Evolutionary conservation across 352 stramenopile genomes (phyloP), one percentile per base, ranked within the genome.

Genomic region (Phytophthora foliorum): DNA sequence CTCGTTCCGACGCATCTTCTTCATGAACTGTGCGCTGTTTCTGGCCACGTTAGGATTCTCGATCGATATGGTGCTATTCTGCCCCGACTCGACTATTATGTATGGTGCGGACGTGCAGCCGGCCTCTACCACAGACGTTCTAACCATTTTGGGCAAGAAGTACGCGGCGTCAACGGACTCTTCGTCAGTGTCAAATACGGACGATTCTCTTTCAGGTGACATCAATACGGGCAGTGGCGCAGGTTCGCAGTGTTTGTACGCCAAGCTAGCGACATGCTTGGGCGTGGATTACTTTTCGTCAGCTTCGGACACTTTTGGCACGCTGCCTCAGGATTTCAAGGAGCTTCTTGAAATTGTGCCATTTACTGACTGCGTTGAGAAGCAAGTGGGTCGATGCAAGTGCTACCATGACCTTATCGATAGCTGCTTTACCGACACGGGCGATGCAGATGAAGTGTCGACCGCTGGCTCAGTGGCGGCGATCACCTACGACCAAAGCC

Each of bases 1-100:
- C 22, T 93, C 86, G 36, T 95, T 94, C 66, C 85, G 86, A 10
- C 88, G 85, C 50, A 93, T 95, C 52, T 94, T 95, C 57, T 80
- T 93, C 24, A 92, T 89, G 74, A 93, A 94, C 63, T 89, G 72
- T 44, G 77, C 84, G 27, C 57, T 95, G 50, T 94, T 95, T 32
- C 51, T 91, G 19, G 81, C 86, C 2, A 79, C 81, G 1, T 50
- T 94, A 9, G 88, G 84, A 0, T 80, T 94, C 54, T 79, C 86
- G 29, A 60, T 95, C 45, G 89, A 95, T 57, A 78, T 95, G 19
- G 81, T 91, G 34, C 67, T 94, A 36, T 89, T 77, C 36, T 95
- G 88, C 31, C 88, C 88, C 6, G 82, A 93, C 49, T 85, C 86
- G 13, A 63, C 84, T 9, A 91, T 94, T 56, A 85, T 95, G 76